Evolutionary conservation across 768 basidiomycete genomes (phyloP).

Genomic region (Panellus pusillus): DNA sequence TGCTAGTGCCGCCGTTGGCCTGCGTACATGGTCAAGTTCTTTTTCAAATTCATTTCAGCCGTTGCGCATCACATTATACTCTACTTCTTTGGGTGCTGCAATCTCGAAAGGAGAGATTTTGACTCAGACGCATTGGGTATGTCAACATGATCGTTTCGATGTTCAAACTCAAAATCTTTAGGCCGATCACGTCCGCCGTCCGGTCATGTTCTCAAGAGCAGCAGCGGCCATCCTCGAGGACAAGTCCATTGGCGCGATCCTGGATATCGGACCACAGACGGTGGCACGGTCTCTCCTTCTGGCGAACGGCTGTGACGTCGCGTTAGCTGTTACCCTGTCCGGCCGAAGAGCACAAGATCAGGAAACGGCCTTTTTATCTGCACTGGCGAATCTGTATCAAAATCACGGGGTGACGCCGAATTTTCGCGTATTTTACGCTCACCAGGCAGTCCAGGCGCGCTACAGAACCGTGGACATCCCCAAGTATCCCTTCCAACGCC

Average conservation of each 20-base stretch:
- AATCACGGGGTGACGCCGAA: not conserved
- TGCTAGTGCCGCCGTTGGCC: constrained; percentile 3
- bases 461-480: constrained; percentile 2
- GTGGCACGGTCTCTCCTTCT: constrained; percentile 12
- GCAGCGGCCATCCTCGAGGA: not conserved
- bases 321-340: not conserved
- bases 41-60: not conserved
- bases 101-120: constrained; percentile 2
- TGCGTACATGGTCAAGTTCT: constrained; percentile 3
- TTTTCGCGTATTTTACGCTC: constrained; percentile 8
- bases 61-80: constrained; percentile 6
- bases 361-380: constrained; percentile 5
- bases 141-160: no score
- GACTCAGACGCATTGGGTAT: constrained; percentile 10
- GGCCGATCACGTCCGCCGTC: constrained; percentile 11
- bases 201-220: constrained; percentile 12
- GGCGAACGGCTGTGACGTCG: constrained; percentile 1
- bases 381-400: constrained; percentile 6
- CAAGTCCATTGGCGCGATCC: not conserved
- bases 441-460: no score
- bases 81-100: constrained; percentile 3
- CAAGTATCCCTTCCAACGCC: constrained; percentile 17
- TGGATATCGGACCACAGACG: constrained; percentile 17
- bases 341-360: constrained; percentile 4
- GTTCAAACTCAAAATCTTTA: no score